phyloP scores from a whole-genome alignment of 176 grass and related monocot species.

The Themeda triandra region DNA sequence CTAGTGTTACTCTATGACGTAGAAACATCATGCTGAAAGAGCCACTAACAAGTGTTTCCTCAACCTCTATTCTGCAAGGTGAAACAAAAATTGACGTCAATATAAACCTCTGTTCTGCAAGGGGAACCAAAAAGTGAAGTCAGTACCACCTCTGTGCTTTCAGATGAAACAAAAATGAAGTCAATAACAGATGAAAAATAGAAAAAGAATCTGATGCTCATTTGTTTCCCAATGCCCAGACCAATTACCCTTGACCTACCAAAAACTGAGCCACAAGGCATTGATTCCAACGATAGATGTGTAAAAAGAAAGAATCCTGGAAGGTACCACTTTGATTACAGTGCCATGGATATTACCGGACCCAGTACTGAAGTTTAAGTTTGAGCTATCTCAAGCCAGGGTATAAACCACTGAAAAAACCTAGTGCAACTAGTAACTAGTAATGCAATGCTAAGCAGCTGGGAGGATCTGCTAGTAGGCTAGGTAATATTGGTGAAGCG shows the following conservation, averaged over 20 bases:
- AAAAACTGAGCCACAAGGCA: neutral
- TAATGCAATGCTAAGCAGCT: slow-evolving; percentile 7
- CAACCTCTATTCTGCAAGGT: slow-evolving; percentile 77
- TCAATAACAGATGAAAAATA: neutral
- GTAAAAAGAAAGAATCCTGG: neutral
- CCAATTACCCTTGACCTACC: neutral
- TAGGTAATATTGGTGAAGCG: neutral
- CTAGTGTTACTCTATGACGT: slow-evolving; percentile 77
- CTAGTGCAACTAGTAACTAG: slow-evolving; percentile 3
- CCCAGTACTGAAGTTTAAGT: neutral
- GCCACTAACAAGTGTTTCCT: slow-evolving; percentile 84
- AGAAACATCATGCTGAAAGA: slow-evolving; percentile 98
- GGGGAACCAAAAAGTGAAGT: slow-evolving; percentile 4
- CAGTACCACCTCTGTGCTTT: slow-evolving; percentile 74
- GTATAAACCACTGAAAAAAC: slow-evolving; percentile 4
- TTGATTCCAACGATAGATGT: neutral
- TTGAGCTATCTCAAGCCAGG: neutral
- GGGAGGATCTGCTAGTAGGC: neutral
- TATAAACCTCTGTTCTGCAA: slow-evolving; percentile 78
- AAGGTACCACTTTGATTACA: neutral
- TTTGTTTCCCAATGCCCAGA: neutral
- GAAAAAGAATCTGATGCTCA: neutral
- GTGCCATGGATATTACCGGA: neutral
- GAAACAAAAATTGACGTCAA: slow-evolving; percentile 1
- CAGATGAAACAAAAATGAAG: slow-evolving; percentile 4